Percentiles rank a stretch among this genome's conserved stretches.
These are phyloP conservation scores for Tilletiopsis washingtonensis DNA, from an alignment of 1,284 basidiomycete species.

Conservation along the genomic window DNA sequence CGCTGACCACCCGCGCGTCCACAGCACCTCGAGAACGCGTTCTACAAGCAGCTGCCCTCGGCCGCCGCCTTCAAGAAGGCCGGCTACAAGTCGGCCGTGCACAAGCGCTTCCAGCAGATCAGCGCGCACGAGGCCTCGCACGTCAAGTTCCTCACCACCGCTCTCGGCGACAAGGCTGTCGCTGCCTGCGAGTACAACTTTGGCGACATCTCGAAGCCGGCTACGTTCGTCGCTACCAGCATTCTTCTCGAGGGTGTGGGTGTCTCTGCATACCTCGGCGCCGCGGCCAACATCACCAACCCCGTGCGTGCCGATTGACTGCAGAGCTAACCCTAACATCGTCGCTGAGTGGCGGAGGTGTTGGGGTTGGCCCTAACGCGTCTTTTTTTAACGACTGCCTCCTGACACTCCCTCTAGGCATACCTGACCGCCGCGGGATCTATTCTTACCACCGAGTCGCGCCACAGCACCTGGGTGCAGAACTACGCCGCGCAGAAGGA, in stretches of 20 bases:
- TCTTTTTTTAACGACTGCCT: too few relatives aligned
- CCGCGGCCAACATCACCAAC: constrained; percentile 51
- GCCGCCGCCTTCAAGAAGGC: constrained; percentile 54
- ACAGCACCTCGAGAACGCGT: constrained; percentile 61
- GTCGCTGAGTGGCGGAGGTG: too few relatives aligned
- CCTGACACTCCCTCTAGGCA: too few relatives aligned
- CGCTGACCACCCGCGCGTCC: too few relatives aligned
- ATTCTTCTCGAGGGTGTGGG: constrained; percentile 58
- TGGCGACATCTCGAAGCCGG: constrained; percentile 14
- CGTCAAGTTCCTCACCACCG: constrained; percentile 52
- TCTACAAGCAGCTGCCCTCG: constrained; percentile 51
- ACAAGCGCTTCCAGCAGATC: constrained; percentile 47
- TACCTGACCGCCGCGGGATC: constrained; percentile 29
- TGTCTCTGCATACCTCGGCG: constrained; percentile 59
- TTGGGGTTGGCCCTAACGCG: too few relatives aligned
- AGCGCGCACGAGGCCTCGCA: constrained; percentile 55
- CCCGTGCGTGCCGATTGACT: too few relatives aligned
- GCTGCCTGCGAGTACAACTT: constrained; percentile 59
- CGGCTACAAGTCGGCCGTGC: constrained; percentile 55
- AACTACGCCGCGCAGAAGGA: constrained; percentile 16
- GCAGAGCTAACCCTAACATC: too few relatives aligned
- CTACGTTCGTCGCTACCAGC: constrained; percentile 54
- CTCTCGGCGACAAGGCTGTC: constrained; percentile 55
- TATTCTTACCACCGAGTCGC: constrained; percentile 32
- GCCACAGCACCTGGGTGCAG: constrained; percentile 29